Evolutionary conservation across 257 asterid species (phyloP).

Genomic region (Buddleja alternifolia): DNA sequence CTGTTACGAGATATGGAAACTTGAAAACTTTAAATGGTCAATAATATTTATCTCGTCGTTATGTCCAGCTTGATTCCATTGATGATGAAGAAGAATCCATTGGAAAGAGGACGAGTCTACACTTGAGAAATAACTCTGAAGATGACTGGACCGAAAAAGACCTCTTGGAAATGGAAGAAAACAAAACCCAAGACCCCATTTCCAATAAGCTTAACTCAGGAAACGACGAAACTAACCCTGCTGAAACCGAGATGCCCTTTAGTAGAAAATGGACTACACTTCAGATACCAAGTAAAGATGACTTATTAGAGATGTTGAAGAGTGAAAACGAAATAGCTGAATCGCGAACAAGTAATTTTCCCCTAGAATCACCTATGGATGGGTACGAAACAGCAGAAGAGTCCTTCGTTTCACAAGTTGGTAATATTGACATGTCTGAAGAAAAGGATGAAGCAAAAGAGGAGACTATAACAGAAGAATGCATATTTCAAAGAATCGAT

Average conservation of each 20-base stretch:
- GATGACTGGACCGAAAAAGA: conserved; percentile 54
- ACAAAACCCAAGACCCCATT: conserved; percentile 25
- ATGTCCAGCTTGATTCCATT: conserved; percentile 58
- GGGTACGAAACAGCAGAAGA: conserved; percentile 45
- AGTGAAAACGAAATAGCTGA: conserved; percentile 31
- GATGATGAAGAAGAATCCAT: conserved; percentile 60
- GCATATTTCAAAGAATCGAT: conserved; percentile 57
- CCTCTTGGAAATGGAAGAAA: conserved; percentile 42
- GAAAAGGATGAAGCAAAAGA: conserved; percentile 38
- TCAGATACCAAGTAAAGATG: conserved; percentile 60
- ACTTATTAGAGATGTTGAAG: conserved; percentile 44
- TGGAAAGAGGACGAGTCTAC: conserved; percentile 41
- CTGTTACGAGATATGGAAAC: background rate
- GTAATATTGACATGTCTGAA: background rate
- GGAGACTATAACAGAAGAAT: conserved; percentile 52
- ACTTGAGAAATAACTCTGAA: conserved; percentile 61
- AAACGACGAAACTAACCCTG: conserved; percentile 26
- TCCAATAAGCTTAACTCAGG: conserved; percentile 30
- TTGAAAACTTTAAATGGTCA: conserved; percentile 25
- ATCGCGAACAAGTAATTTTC: conserved; percentile 23
- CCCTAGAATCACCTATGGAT: conserved; percentile 44
- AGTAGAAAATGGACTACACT: conserved; percentile 46
- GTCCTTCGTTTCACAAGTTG: conserved; percentile 16
- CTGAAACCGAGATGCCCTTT: conserved; percentile 32
- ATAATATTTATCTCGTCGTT: conserved; percentile 1